A percentile compares a stretch with the other conserved stretches of the same genome.
Evolutionary conservation across 805 yeast species (phyloP).

Genomic region (Hanseniaspora thailandica): DNA sequence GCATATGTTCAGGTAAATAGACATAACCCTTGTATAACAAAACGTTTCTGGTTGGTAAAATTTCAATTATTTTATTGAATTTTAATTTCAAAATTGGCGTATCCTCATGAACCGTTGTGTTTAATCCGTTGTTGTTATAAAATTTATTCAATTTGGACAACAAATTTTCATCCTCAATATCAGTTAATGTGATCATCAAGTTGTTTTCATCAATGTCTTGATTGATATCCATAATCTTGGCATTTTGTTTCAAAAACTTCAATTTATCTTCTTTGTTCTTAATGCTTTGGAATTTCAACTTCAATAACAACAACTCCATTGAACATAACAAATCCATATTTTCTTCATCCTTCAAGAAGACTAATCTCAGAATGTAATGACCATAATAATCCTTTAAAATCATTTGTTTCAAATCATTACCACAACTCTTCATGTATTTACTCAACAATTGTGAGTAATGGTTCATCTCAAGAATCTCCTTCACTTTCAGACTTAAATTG

Average conservation of each 20-base stretch:
- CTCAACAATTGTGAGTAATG: constrained; percentile 52
- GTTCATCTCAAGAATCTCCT: constrained; percentile 47
- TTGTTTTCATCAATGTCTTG: constrained; percentile 44
- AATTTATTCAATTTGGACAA: constrained; percentile 33
- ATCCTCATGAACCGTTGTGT: constrained; percentile 38
- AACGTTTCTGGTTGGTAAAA: constrained; percentile 63
- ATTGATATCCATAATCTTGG: constrained; percentile 29
- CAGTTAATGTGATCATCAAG: constrained; percentile 32
- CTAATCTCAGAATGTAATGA: constrained; percentile 76
- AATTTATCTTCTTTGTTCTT: constrained; percentile 55
- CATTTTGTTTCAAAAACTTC: constrained; percentile 56
- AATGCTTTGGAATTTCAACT: constrained; percentile 54
- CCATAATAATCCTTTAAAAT: constrained; percentile 76
- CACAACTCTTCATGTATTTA: constrained; percentile 46
- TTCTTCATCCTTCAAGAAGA: constrained; percentile 80
- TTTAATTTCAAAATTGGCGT: constrained; percentile 75
- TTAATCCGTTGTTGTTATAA: constrained; percentile 15
- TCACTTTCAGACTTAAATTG: constrained; percentile 43
- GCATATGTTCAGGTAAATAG: constrained; percentile 73
- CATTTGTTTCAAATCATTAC: constrained; percentile 26
- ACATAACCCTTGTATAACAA: constrained; percentile 60
- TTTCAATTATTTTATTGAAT: constrained; percentile 70
- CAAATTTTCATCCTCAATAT: constrained; percentile 26
- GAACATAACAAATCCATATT: constrained; percentile 65
- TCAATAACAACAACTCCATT: constrained; percentile 65